A percentile compares a stretch with the other conserved stretches of the same genome.
These are phyloP conservation scores for Rhododendron griersonianum DNA, from an alignment of 148 eudicot genomes.

Conservation along the genomic window DNA sequence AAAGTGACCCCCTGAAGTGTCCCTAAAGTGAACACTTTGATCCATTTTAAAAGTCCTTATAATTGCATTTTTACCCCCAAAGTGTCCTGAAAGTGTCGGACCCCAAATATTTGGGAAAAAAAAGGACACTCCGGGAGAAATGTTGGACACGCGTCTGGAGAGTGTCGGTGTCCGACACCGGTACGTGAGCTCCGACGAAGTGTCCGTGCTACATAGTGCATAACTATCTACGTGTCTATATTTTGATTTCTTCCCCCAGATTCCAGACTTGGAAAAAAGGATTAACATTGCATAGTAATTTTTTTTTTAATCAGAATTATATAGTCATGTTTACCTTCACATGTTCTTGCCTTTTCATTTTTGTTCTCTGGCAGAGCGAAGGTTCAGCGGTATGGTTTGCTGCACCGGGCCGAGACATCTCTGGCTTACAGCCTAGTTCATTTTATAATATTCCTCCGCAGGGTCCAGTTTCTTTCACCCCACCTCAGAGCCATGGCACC, in stretches of 20 bases:
- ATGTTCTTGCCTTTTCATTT: conserved; percentile 7
- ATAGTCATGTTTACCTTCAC: not conserved
- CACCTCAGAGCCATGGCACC: conserved; percentile 59
- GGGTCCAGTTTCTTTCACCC: conserved; percentile 59
- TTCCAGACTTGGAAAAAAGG: not conserved
- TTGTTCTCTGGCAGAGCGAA: conserved; percentile 50
- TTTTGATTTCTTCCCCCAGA: not conserved
- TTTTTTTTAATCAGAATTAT: not conserved
- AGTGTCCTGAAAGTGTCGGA: no score
- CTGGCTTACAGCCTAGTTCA: conserved; percentile 55
- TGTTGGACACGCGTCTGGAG: no score
- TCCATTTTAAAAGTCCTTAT: no score
- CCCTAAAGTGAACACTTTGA: no score
- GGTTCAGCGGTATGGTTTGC: conserved; percentile 73
- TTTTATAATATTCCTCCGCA: conserved; percentile 72
- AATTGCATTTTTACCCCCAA: no score
- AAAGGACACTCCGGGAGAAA: no score
- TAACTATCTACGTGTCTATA: not conserved
- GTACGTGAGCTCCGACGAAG: no score
- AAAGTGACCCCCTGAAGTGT: no score
- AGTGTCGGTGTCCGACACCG: no score
- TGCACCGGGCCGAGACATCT: conserved; percentile 61
- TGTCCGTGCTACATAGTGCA: no score
- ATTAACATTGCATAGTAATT: not conserved
- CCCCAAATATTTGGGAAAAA: no score